A percentile compares a stretch with the other conserved stretches of the same genome.
Evolutionary conservation across 2,329 filamentous ascomycete genomes (phyloP).

Genomic region (Coniochaeta sp.): DNA sequence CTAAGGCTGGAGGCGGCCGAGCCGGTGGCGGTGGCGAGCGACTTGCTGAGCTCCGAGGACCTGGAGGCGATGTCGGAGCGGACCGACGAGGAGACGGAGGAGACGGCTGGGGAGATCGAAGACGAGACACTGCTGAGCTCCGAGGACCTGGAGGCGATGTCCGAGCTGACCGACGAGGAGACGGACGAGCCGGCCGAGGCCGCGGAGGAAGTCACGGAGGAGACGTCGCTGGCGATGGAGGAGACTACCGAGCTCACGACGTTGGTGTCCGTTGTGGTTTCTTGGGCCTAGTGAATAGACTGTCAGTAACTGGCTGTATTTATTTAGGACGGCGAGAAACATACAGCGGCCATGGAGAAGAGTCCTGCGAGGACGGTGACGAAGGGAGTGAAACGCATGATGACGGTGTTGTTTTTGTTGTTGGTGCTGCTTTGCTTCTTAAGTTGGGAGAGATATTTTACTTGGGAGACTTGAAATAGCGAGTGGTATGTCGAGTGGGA

Average conservation of each 20-base stretch:
- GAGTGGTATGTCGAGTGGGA: no score
- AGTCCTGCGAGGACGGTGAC: slow-evolving; percentile 25
- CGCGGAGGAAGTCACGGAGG: slow-evolving; percentile 7
- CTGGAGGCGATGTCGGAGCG: slow-evolving; percentile 17
- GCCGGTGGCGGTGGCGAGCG: slow-evolving; percentile 20
- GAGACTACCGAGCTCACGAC: slow-evolving; percentile 8
- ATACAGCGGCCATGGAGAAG: slow-evolving; percentile 22
- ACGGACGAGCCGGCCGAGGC: slow-evolving; percentile 16
- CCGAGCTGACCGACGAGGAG: slow-evolving; percentile 15
- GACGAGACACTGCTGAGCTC: slow-evolving; percentile 9
- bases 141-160: slow-evolving; percentile 6
- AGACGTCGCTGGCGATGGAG: slow-evolving; percentile 5
- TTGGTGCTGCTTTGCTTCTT: no score
- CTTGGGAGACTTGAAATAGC: no score
- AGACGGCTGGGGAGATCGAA: slow-evolving; percentile 7
- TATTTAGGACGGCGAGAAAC: slow-evolving; percentile 3
- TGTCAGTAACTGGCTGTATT: not conserved
- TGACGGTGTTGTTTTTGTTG: no score
- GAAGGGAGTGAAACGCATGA: slow-evolving; percentile 36
- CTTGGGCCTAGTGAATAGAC: slow-evolving; percentile 14
- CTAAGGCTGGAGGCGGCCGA: slow-evolving; percentile 12
- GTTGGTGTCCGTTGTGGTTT: slow-evolving; percentile 7
- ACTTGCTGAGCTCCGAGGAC: slow-evolving; percentile 19
- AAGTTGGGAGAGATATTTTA: no score
- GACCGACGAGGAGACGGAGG: slow-evolving; percentile 16